Evolutionary conservation across 2,329 filamentous ascomycete species (phyloP).

Genomic region (Aspergillus neotritici): DNA sequence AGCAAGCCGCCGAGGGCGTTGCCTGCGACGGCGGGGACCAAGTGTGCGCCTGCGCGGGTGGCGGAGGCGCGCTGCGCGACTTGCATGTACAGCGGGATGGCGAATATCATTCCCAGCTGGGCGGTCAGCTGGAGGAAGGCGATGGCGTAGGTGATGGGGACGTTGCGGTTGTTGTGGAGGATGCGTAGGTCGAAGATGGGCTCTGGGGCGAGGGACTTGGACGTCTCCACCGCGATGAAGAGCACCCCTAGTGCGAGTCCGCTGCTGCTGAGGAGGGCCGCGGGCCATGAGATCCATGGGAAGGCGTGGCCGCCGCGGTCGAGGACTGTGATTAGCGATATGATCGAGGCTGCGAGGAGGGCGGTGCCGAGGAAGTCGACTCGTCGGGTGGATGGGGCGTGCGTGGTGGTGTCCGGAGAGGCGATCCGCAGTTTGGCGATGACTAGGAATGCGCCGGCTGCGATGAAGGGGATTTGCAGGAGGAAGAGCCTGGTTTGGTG

Average conservation of each 20-base stretch:
- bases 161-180: slow-evolving; percentile 26
- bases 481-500: slow-evolving; percentile 22
- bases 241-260: slow-evolving; percentile 12
- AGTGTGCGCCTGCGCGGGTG: slow-evolving; percentile 54
- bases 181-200: slow-evolving; percentile 35
- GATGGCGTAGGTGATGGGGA: slow-evolving; percentile 35
- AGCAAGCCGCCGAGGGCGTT: slow-evolving; percentile 60
- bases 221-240: slow-evolving; percentile 29
- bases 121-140: slow-evolving; percentile 50
- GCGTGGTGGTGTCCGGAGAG: neutral
- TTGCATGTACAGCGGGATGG: slow-evolving; percentile 65
- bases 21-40: slow-evolving; percentile 62
- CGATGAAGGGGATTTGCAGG: slow-evolving; percentile 23
- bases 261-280: slow-evolving; percentile 13
- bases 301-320: slow-evolving; percentile 46
- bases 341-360: slow-evolving; percentile 41
- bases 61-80: slow-evolving; percentile 54
- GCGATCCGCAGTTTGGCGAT: slow-evolving; percentile 35
- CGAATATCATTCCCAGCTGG: slow-evolving; percentile 60
- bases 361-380: slow-evolving; percentile 56
- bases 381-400: slow-evolving; percentile 39
- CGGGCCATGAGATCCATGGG: slow-evolving; percentile 23
- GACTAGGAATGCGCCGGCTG: slow-evolving; percentile 37
- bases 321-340: slow-evolving; percentile 43
- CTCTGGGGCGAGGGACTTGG: slow-evolving; percentile 22